Percentiles rank a stretch among this genome's conserved stretches.
Evolutionary conservation across 768 basidiomycete genomes (phyloP).

Genomic region (Chalciporus sphaerocephalus): DNA sequence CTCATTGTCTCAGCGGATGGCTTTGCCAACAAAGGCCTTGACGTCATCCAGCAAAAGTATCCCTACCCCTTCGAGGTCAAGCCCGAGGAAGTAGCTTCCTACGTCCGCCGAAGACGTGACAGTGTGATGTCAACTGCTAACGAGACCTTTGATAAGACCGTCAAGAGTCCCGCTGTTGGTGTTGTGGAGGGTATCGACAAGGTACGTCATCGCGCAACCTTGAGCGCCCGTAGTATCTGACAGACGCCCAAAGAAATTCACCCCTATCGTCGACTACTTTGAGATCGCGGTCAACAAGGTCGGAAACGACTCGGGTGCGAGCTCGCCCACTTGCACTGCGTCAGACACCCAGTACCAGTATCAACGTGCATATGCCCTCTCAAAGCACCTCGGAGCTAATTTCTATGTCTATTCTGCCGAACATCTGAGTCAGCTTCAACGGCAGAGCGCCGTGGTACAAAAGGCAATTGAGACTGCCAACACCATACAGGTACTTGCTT

Average conservation of each 20-base stretch:
- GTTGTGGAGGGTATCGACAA: slow-evolving; percentile 70
- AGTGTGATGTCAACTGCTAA: slow-evolving; percentile 50
- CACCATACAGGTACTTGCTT: slow-evolving; percentile 54
- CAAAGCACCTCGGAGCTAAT: slow-evolving; percentile 58
- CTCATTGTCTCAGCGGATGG: slow-evolving; percentile 59
- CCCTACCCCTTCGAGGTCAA: slow-evolving; percentile 73
- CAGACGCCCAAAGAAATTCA: slow-evolving; percentile 45
- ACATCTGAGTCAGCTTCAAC: slow-evolving; percentile 65
- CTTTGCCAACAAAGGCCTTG: slow-evolving; percentile 70
- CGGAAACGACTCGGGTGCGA: slow-evolving; percentile 42
- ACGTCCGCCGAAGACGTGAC: slow-evolving; percentile 54
- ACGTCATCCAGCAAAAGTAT: slow-evolving; percentile 66
- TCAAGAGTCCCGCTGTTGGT: slow-evolving; percentile 57
- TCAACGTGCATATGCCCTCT: slow-evolving; percentile 66
- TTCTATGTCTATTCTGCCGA: slow-evolving; percentile 63
- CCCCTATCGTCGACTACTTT: slow-evolving; percentile 73
- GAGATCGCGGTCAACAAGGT: slow-evolving; percentile 53
- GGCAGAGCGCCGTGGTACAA: slow-evolving; percentile 63
- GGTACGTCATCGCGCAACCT: slow-evolving; percentile 39
- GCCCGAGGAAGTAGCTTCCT: slow-evolving; percentile 64
- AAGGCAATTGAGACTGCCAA: slow-evolving; percentile 65
- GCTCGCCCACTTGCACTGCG: slow-evolving; percentile 43
- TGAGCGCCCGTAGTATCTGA: slow-evolving; percentile 13
- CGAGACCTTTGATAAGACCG: slow-evolving; percentile 62
- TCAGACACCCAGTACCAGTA: slow-evolving; percentile 69